A percentile compares a stretch with the other conserved stretches of the same genome.
Conservation (phyloP, 352 stramenopile genomes). For the Globisporangium heterothallicum region DNA sequence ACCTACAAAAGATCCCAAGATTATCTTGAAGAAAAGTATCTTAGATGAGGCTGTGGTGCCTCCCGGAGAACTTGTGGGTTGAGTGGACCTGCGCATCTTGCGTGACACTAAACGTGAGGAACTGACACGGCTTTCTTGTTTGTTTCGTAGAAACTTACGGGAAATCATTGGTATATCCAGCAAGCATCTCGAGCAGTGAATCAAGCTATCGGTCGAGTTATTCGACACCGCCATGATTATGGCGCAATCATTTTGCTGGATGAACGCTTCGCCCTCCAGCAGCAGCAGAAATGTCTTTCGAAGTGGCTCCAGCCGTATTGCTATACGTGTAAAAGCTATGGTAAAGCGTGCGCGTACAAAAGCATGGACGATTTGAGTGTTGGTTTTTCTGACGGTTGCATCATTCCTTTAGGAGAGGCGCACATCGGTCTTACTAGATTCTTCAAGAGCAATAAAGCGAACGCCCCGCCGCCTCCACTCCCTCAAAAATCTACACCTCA, state of each 20-base stretch:
- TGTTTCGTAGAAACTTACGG: slow-evolving; percentile 78
- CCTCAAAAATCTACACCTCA: slow-evolving; percentile 19
- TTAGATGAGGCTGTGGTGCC: slow-evolving; percentile 79
- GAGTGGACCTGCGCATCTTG: neutral
- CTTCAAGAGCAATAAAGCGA: slow-evolving; percentile 73
- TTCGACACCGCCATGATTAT: slow-evolving; percentile 98
- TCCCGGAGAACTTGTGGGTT: slow-evolving; percentile 53
- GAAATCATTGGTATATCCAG: slow-evolving; percentile 98
- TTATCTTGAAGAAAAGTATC: slow-evolving; percentile 97
- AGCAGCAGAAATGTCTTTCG: slow-evolving; percentile 90
- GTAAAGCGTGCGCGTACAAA: slow-evolving; percentile 19
- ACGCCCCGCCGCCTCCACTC: slow-evolving; percentile 16
- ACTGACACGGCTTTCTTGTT: neutral
- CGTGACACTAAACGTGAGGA: neutral
- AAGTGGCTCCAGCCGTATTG: slow-evolving; percentile 93
- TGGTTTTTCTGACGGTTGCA: neutral
- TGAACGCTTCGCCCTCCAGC: slow-evolving; percentile 90
- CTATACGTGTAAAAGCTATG: slow-evolving; percentile 56
- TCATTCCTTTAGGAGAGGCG: slow-evolving; percentile 44
- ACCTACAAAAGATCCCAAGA: slow-evolving; percentile 95
- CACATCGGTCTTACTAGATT: slow-evolving; percentile 81
- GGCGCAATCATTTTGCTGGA: slow-evolving; percentile 97
- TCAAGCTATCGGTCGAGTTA: slow-evolving; percentile 98
- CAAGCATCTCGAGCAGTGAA: slow-evolving; percentile 98
- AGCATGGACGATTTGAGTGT: too few species aligned